Conservation (phyloP, 169 alveolate species). For the Eimeria brunetti region DNA sequence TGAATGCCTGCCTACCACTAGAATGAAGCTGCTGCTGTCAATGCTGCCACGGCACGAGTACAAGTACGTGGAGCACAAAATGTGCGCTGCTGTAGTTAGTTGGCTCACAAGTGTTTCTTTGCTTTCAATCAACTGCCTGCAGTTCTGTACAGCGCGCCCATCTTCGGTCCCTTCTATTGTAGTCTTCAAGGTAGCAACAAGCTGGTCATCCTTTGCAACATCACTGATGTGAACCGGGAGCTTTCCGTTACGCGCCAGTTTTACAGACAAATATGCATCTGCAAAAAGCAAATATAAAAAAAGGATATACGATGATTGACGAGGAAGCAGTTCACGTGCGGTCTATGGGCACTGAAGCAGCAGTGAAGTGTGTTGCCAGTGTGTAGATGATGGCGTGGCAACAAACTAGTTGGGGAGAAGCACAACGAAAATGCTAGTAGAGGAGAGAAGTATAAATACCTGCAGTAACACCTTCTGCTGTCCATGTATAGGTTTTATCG, state of each 20-base stretch:
- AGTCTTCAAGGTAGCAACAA: not conserved
- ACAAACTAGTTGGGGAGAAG: not conserved
- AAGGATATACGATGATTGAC: too few species aligned
- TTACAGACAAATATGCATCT: not conserved
- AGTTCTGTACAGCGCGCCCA: not conserved
- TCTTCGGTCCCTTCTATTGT: not conserved
- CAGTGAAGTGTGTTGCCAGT: not conserved
- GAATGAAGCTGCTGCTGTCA: too few species aligned
- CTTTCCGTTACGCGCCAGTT: not conserved
- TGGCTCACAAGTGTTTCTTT: not conserved
- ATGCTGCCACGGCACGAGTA: too few species aligned
- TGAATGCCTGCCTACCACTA: too few species aligned
- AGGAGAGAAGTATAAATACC: not conserved
- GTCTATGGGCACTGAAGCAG: not conserved
- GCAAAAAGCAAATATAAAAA: not conserved
- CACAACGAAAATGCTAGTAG: not conserved
- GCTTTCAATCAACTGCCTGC: not conserved
- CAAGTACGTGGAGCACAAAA: not conserved
- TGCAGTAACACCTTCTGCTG: not conserved
- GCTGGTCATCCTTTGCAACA: not conserved
- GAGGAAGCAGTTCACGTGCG: not conserved
- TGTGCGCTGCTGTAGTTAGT: not conserved
- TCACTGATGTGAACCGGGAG: not conserved
- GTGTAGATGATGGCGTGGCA: not conserved
- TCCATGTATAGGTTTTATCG: too few species aligned